Evolutionary conservation across 306 rosid species (phyloP).

Genomic region (Gynostemma pentaphyllum): DNA sequence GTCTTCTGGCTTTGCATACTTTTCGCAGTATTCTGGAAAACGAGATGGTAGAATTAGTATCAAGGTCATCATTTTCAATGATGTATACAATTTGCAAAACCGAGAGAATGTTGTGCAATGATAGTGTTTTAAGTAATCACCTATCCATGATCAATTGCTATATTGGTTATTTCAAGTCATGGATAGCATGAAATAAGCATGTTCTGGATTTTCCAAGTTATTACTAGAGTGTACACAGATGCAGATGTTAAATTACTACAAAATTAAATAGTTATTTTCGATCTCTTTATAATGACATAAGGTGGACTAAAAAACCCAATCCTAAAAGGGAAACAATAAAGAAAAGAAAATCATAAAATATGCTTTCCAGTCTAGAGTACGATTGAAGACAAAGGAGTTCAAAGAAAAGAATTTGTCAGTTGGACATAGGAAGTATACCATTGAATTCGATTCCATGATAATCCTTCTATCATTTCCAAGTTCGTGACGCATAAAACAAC

Average conservation of each 20-base stretch:
- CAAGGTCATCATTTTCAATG: neutral
- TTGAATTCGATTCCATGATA: neutral
- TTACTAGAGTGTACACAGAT: no score
- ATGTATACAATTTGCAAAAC: no score
- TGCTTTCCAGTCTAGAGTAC: neutral
- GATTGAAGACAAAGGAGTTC: neutral
- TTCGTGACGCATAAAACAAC: neutral
- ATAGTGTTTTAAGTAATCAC: no score
- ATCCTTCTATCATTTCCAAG: neutral
- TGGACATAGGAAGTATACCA: neutral
- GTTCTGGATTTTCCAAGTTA: no score
- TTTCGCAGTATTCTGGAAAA: conserved; percentile 58
- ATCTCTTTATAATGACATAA: no score
- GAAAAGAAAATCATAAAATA: neutral
- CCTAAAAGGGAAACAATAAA: no score
- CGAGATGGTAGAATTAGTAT: neutral
- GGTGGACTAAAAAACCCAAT: neutral
- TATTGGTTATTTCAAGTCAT: no score
- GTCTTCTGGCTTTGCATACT: conserved; percentile 78
- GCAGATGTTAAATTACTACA: no score
- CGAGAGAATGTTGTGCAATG: no score
- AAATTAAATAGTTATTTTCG: no score
- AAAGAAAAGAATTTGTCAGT: neutral
- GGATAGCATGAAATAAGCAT: no score
- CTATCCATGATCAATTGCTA: no score